phyloP scores from a whole-genome alignment of 2,329 filamentous ascomycete genomes.

The Plectosphaerella cucumerina region DNA sequence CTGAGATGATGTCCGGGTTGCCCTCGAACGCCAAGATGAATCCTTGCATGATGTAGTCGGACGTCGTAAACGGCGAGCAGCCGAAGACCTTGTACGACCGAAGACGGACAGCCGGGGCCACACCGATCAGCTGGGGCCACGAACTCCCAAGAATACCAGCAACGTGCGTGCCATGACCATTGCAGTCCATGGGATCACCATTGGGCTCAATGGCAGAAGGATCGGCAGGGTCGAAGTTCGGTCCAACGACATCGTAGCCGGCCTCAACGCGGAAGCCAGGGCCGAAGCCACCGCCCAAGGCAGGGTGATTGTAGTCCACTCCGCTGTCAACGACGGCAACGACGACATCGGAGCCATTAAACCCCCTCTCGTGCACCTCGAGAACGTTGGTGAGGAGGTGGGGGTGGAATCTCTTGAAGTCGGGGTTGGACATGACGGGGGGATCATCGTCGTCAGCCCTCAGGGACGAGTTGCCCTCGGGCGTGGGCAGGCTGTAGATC shows the following conservation, averaged over 20 bases:
- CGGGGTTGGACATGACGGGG: neutral
- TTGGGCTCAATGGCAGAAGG: constrained; percentile 5
- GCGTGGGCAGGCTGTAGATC: neutral
- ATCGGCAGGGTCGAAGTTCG: constrained; percentile 13
- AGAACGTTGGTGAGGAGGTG: neutral
- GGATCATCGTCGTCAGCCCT: neutral
- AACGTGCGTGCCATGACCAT: constrained; percentile 16
- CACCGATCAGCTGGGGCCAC: constrained; percentile 27
- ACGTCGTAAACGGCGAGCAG: constrained; percentile 24
- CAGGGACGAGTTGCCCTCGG: neutral
- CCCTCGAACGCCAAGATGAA: constrained; percentile 38
- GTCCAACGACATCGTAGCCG: constrained; percentile 17
- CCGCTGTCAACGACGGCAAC: constrained; percentile 1
- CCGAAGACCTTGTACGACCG: constrained; percentile 34
- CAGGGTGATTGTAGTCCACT: constrained; percentile 38
- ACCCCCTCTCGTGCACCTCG: neutral
- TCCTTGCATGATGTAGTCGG: constrained; percentile 35
- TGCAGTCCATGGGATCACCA: constrained; percentile 14
- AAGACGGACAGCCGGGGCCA: constrained; percentile 32
- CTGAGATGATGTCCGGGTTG: constrained; percentile 27
- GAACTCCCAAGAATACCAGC: constrained; percentile 3
- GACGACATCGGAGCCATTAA: neutral
- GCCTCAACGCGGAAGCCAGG: constrained; percentile 25
- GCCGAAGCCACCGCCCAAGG: constrained; percentile 42
- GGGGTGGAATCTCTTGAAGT: neutral